Evolutionary conservation across 2,329 filamentous ascomycete genomes (phyloP), one percentile per base, ranked within the genome.

Genomic region (Trichoderma sp.): DNA sequence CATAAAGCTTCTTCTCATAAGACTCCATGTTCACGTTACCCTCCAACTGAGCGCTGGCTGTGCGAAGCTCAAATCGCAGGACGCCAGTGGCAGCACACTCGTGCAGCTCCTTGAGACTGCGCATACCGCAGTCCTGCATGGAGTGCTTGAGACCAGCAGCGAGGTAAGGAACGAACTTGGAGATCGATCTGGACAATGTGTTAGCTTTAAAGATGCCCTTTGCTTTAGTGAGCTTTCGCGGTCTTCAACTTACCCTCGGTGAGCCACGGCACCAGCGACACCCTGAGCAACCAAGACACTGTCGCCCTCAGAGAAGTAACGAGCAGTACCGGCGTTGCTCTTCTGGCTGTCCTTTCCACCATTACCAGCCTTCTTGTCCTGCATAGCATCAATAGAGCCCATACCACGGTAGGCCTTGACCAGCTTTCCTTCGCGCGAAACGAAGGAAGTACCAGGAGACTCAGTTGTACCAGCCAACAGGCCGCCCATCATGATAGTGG

Each of bases 1-100:
- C 93, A 83, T 97, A 99, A 74, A 99, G 91, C 88, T 98, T 99
- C 92, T 99, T 99, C 87, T 98, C 96, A 80, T 97, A 98, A 80
- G 93, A 95, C 85, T 98, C 94, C 87, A 99, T 94, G 84, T 98
- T 96, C 71, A 99, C 94, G 79, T 95, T 96, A 73, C 96, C 96
- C 86, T 99, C 96, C 70, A 96, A 87, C 87, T 97, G 94, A 62
- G 96, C 96, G 81, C 94, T 97, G 70, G 94, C 92, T 71, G 94
- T 98, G 76, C 96, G 88, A 77, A 98, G 87, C 86, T 99, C 96
- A 79, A 99, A 99, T 77, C 96, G 89, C 68, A 97, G 90, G 61
- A 84, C 88, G 71, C 94, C 93, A 37, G 88, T 85, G 73, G 85
- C 82, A 33, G 97, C 94, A 74, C 87, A 87, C 72, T 91, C 83